phyloP scores from a whole-genome alignment of 768 basidiomycete species.

The Austroboletus eburneus region DNA sequence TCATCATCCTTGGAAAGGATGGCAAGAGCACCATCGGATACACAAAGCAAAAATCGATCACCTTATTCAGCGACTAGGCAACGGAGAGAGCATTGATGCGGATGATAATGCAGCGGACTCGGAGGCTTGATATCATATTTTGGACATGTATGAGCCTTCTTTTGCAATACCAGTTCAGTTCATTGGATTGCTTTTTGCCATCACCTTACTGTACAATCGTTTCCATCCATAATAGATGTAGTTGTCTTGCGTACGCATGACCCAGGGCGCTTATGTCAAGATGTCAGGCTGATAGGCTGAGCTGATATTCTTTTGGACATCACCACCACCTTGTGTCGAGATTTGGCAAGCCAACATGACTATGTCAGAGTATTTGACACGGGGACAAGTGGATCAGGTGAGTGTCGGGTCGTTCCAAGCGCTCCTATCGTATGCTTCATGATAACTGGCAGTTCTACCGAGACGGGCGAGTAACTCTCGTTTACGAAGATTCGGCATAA shows the following conservation, averaged over 20 bases:
- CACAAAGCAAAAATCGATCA: slow-evolving; percentile 86
- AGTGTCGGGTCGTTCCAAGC: slow-evolving; percentile 8
- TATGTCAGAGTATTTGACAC: slow-evolving; percentile 51
- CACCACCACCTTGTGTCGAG: background rate
- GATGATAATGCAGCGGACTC: slow-evolving; percentile 26
- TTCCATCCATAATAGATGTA: slow-evolving; percentile 1
- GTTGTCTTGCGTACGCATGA: too few species aligned
- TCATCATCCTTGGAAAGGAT: slow-evolving; percentile 92
- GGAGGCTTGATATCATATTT: slow-evolving; percentile 19
- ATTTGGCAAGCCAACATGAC: slow-evolving; percentile 1
- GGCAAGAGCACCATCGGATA: slow-evolving; percentile 89
- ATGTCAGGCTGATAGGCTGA: too few species aligned
- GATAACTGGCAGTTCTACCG: slow-evolving; percentile 61
- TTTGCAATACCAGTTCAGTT: too few species aligned
- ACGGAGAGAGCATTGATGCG: slow-evolving; percentile 51
- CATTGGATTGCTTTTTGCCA: background rate
- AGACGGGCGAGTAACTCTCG: slow-evolving; percentile 45
- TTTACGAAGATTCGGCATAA: background rate
- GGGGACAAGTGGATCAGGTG: slow-evolving; percentile 58
- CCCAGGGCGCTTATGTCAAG: too few species aligned
- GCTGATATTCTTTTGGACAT: too few species aligned
- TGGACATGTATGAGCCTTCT: background rate
- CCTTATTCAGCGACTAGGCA: slow-evolving; percentile 56
- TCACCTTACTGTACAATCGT: slow-evolving; percentile 13
- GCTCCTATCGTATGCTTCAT: too few species aligned